These are phyloP conservation scores for Syzygium malaccense DNA, from an alignment of 441 rosid species.

Conservation along the genomic window DNA sequence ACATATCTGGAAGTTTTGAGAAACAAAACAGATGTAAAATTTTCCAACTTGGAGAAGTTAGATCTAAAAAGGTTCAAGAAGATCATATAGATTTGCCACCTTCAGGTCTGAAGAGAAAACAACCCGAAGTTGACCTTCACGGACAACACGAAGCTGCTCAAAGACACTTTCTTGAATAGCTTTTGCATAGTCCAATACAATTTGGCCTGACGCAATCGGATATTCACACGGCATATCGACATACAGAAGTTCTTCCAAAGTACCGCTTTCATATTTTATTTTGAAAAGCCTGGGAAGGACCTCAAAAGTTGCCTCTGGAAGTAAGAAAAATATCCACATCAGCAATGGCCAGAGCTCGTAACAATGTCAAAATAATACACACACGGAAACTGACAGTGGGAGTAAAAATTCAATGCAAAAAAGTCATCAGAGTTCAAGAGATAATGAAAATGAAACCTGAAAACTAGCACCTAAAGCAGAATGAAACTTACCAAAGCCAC, in stretches of 20 bases:
- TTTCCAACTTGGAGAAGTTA: neutral
- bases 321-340: neutral
- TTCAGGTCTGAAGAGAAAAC: constrained; percentile 35
- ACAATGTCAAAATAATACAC: neutral
- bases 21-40: neutral
- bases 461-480: neutral
- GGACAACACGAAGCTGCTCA: constrained; percentile 44
- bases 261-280: constrained; percentile 42
- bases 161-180: constrained; percentile 40
- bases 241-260: constrained; percentile 34
- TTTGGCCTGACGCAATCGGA: constrained; percentile 25
- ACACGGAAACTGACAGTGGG: neutral
- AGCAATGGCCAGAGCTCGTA: neutral
- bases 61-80: neutral
- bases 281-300: constrained; percentile 40
- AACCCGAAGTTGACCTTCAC: constrained; percentile 38
- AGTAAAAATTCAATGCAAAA: neutral
- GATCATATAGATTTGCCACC: constrained; percentile 11
- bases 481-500: constrained; percentile 35
- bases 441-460: neutral
- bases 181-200: constrained; percentile 35
- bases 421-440: neutral
- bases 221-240: constrained; percentile 36
- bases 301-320: constrained; percentile 34
- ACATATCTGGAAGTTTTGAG: constrained; percentile 29